Base-by-base conservation (phyloP, 2,329 filamentous ascomycete species). In the Pseudodiploospora longispora region DNA sequence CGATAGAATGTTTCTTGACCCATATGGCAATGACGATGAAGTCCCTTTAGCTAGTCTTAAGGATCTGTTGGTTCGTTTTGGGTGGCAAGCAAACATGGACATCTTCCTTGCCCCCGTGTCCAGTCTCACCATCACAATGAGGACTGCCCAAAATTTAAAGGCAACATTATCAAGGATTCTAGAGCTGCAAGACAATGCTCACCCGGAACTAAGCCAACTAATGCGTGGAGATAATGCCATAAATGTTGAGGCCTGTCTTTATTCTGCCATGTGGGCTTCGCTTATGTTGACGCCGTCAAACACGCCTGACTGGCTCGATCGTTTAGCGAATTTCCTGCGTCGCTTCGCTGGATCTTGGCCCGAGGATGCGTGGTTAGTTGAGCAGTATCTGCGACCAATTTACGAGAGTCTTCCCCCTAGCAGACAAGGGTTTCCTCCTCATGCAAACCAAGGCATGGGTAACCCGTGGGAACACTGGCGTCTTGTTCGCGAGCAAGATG, bases 141-240 rank as follows among this genome's bases (percentile, higher is more conserved):
- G 89, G 42, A 85, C 84, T 7, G 62, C 63, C 10, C 81, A 83
- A 54, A 96, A 95, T 63, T 90, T 97, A 52, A 74, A 85, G 54
- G 81, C 81, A 38, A 86, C 85, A 1, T 88, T 56, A 39, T 52
- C 55, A 5, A 57, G 58, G 34, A 55, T 57, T 7, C 44, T 58
- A 29, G 58, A 59, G 33, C 46, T 60, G 19, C 58, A 59, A 30
- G 53, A 60, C 32, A 42, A 54, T 38, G 53, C 48, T 5, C 54
- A 59, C 10, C 48, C 55, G 8, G 53, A 59, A 10, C 48, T 65
- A 9, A 60, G 52, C 12, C 59, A 58, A 63, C 62, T 63, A 48
- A 55, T 61, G 57, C 60, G 58, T 54, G 60, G 59, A 52, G 59
- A 60, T 38, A 54, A 52, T 33, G 50, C 53, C 30, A 47, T 59